Conservation (phyloP, 768 basidiomycete species). For the Boletus subcaerulescens region DNA sequence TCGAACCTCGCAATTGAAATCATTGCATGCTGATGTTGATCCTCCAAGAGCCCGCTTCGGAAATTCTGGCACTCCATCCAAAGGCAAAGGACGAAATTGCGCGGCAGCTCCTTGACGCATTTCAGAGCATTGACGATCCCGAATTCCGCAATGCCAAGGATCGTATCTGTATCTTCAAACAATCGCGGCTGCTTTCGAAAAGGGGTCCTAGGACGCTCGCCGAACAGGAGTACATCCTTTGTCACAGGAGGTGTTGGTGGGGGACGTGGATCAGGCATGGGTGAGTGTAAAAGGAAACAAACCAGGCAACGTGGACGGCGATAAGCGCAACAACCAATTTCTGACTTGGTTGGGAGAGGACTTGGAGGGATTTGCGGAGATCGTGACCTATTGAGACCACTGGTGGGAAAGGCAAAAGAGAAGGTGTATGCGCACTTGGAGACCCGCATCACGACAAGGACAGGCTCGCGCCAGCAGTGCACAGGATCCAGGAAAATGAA, state of each 20-base stretch:
- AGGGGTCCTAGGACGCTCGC: neutral
- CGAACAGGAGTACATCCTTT: neutral
- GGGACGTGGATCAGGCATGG: conserved; percentile 3
- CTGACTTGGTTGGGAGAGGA: neutral
- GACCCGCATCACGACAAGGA: neutral
- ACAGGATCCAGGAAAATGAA: conserved; percentile 7
- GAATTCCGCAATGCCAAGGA: conserved; percentile 17
- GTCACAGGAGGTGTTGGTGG: conserved; percentile 2
- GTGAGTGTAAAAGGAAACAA: neutral
- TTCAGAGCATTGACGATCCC: conserved; percentile 1
- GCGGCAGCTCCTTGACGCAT: neutral
- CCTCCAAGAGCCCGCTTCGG: conserved; percentile 8
- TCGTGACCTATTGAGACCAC: neutral
- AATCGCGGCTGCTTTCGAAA: neutral
- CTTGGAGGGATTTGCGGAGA: neutral
- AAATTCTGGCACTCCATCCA: conserved; percentile 9
- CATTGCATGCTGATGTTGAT: neutral
- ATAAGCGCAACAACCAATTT: neutral
- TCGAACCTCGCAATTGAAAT: neutral
- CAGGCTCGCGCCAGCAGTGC: conserved; percentile 6
- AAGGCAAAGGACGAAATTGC: conserved; percentile 1
- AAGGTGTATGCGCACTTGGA: neutral
- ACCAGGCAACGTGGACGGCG: too few species aligned
- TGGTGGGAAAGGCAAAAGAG: neutral
- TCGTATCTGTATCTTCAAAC: conserved; percentile 10